These are phyloP conservation scores for Plasmodium billcollinsi DNA, from an alignment of 169 alveolate species.

Conservation along the genomic window DNA sequence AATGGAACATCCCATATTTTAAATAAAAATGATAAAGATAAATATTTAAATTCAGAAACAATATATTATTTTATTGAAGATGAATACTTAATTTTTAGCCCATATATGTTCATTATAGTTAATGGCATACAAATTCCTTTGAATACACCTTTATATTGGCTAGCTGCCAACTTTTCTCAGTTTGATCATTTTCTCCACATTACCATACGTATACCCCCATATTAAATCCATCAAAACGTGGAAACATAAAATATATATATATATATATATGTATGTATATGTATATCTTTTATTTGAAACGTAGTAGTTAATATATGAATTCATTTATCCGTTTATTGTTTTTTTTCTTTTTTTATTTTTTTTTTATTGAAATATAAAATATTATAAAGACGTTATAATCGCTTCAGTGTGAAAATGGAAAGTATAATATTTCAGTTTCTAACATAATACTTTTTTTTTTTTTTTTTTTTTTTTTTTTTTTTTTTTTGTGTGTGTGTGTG, in stretches of 20 bases:
- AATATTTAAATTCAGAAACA: slow-evolving; percentile 18
- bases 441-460: too few relatives aligned
- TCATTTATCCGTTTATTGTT: too few relatives aligned
- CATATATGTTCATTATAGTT: slow-evolving; percentile 56
- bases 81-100: slow-evolving; percentile 56
- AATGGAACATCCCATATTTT: not conserved
- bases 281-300: not conserved
- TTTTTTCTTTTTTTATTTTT: too few relatives aligned
- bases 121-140: slow-evolving; percentile 76
- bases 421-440: too few relatives aligned
- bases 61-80: slow-evolving; percentile 62
- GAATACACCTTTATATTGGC: slow-evolving; percentile 69
- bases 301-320: not conserved
- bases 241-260: not conserved
- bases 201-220: slow-evolving; percentile 62
- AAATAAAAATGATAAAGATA: not conserved
- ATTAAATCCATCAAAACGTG: not conserved
- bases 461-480: too few relatives aligned
- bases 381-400: too few relatives aligned
- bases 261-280: not conserved
- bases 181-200: slow-evolving; percentile 66
- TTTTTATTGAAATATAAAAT: too few relatives aligned
- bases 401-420: too few relatives aligned
- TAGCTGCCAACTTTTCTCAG: slow-evolving; percentile 37
- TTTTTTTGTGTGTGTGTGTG: too few relatives aligned